Evolutionary conservation across 306 rosid genomes (phyloP), one percentile per base, ranked within the genome.

Genomic region (Begonia loranthoides): DNA sequence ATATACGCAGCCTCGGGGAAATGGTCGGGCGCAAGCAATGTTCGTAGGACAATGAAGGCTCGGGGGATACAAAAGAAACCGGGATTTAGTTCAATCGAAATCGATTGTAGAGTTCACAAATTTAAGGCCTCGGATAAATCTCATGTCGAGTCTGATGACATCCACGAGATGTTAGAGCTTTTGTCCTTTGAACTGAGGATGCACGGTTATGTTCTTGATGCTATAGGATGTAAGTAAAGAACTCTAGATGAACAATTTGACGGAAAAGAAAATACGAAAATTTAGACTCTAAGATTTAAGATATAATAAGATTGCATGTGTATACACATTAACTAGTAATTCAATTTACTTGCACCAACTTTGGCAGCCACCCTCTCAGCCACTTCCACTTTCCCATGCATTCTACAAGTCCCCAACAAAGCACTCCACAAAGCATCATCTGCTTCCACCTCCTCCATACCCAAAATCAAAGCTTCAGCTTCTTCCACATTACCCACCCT

Each of bases 11-110:
- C 90, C 0, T 63, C 57, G 59, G 95, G 94, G 36, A 73, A 55
- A 63, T 84, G 97, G 97, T 87, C 78, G 34, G 94, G 93, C 38
- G 95, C 94, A 1, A 71, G 51, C 65, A 78, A 66, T 61, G 73
- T 78, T 55, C 73, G 97, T 60, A 78, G 79, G 58, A 58, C 45
- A 34, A 85, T 89, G 95, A 82, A 82, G 60, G 59, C 71, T 13
- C 76, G 76, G 0, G 83, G 97, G 13, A 71, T 89, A 57, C 79
- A 66, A 44, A 89, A 89, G 76, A 70, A 68, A 40, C 94, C 78
- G 0, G 94, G 83, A 12, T 76, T 64, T 72, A 85, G 95, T 64
- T 85, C 92, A 9, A 57, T 89, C 44, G 94, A 89, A 72, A 74
- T 85, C 56, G 79, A 74, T 55, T 78, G 94, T 64, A 54, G 67